Conservation (phyloP, 345 rosid genomes). For the Zanthoxylum bungeanum region DNA sequence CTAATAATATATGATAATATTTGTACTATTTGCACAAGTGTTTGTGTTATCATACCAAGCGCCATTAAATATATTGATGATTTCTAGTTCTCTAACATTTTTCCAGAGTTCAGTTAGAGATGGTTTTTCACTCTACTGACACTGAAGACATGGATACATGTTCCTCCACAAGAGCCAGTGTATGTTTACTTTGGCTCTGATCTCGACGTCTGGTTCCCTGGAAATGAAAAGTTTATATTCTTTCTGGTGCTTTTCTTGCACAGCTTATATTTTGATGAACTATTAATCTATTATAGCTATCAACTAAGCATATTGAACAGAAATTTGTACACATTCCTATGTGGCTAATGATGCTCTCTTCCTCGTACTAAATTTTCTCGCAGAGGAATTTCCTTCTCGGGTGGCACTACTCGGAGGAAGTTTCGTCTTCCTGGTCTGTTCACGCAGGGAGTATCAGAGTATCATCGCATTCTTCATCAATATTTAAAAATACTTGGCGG, state of each 20-base stretch:
- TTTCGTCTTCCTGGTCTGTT: background rate
- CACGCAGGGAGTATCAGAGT: too few relatives aligned
- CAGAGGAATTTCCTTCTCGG: background rate
- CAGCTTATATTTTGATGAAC: background rate
- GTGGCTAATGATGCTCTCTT: background rate
- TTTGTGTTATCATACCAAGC: background rate
- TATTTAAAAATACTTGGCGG: too few relatives aligned
- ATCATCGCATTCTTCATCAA: background rate
- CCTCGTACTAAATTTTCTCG: background rate
- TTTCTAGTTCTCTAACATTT: background rate
- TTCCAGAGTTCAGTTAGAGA: background rate
- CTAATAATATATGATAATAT: slow-evolving; percentile 4
- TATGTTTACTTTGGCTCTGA: background rate
- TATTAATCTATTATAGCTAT: background rate
- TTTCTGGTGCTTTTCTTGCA: too few relatives aligned
- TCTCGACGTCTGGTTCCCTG: background rate
- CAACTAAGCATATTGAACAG: background rate
- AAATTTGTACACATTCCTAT: background rate
- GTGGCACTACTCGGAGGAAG: background rate
- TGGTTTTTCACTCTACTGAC: background rate
- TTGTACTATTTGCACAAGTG: slow-evolving; percentile 3
- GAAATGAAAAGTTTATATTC: too few relatives aligned
- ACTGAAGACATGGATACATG: background rate
- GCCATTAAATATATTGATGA: background rate
- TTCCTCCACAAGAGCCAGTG: background rate